Percentiles rank a stretch among this genome's conserved stretches.
These are phyloP conservation scores for Vaccinium corymbosum DNA, from an alignment of 148 eudicot genomes.

Conservation along the genomic window DNA sequence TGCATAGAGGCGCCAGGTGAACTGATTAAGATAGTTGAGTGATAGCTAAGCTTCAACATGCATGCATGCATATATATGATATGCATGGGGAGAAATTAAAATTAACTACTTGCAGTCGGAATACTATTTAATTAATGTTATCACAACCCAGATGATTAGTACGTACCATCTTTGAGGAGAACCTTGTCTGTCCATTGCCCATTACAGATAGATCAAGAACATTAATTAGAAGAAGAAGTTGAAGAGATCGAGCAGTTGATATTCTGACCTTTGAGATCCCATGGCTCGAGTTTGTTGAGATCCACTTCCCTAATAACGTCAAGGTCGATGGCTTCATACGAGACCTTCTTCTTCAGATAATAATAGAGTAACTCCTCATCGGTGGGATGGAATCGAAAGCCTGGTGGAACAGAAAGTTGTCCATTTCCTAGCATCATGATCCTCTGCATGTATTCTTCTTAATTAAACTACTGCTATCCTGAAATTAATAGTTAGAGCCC, in stretches of 20 bases:
- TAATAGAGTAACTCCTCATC: conserved; percentile 90
- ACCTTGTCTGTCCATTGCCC: not conserved
- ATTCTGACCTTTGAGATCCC: conserved; percentile 95
- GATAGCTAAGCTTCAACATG: not conserved
- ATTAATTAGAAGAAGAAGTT: not conserved
- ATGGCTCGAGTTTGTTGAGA: conserved; percentile 96
- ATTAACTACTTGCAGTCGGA: not conserved
- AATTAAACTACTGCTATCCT: not conserved
- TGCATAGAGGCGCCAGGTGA: not conserved
- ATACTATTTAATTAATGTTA: not conserved
- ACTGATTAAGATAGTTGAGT: not conserved
- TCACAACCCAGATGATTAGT: not conserved
- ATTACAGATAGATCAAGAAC: not conserved
- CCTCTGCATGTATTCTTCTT: conserved; percentile 13
- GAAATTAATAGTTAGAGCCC: too few species aligned
- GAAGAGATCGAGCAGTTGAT: not conserved
- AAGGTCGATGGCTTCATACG: conserved; percentile 84
- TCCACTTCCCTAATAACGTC: conserved; percentile 94
- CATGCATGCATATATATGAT: not conserved
- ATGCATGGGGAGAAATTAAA: not conserved
- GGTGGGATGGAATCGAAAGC: conserved; percentile 93
- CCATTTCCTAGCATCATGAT: conserved; percentile 51
- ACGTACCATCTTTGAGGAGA: not conserved
- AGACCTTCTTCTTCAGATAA: conserved; percentile 85
- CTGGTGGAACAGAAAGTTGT: conserved; percentile 74